phyloP scores from a whole-genome alignment of 2,329 filamentous ascomycete genomes.

The Xylaria sp. region DNA sequence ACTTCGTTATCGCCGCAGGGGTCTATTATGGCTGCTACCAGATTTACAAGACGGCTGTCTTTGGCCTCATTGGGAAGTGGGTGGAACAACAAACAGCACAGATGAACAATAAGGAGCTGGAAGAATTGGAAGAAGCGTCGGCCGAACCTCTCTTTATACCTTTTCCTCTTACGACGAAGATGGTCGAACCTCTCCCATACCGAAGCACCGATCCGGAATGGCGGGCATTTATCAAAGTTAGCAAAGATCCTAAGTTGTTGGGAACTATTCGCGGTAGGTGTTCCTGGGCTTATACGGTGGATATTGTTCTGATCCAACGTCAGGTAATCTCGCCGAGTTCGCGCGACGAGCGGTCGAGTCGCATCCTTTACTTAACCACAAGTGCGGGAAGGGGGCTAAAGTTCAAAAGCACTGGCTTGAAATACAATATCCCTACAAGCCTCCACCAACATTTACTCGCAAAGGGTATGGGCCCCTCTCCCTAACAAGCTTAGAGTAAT shows the following conservation, averaged over 20 bases:
- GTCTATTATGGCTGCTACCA: slow-evolving; percentile 43
- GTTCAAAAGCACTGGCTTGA: slow-evolving; percentile 62
- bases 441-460: slow-evolving; percentile 62
- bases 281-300: slow-evolving; percentile 7
- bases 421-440: slow-evolving; percentile 59
- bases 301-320: slow-evolving; percentile 27
- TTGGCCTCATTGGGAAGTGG: slow-evolving; percentile 49
- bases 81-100: slow-evolving; percentile 47
- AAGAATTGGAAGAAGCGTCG: slow-evolving; percentile 45
- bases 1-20: slow-evolving; percentile 37
- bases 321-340: slow-evolving; percentile 50
- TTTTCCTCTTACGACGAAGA: slow-evolving; percentile 60
- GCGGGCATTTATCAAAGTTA: slow-evolving; percentile 62
- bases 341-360: slow-evolving; percentile 46
- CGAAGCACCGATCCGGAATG: slow-evolving; percentile 64
- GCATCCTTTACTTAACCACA: slow-evolving; percentile 46
- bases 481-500: neutral
- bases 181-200: slow-evolving; percentile 54
- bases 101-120: slow-evolving; percentile 48
- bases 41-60: slow-evolving; percentile 49
- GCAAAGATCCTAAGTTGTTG: slow-evolving; percentile 52
- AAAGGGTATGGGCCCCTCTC: slow-evolving; percentile 53
- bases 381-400: slow-evolving; percentile 51
- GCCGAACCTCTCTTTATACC: slow-evolving; percentile 60
- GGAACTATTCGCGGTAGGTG: slow-evolving; percentile 50